Base-by-base conservation (phyloP, 306 rosid genomes). In the Ceratonia siliqua region DNA sequence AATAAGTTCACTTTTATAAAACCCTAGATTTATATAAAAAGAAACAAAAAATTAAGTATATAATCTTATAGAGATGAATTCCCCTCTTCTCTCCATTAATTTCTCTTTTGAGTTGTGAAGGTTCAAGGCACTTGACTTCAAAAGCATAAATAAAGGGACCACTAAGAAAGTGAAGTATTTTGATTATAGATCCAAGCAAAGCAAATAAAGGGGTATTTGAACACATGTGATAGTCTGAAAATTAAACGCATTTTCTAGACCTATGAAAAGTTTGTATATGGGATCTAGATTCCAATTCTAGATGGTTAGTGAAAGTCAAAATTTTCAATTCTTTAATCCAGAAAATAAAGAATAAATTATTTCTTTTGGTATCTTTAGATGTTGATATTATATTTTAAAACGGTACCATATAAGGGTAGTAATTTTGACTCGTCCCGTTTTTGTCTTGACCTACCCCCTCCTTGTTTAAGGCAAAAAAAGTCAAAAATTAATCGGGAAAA, bases 1-100 rank as follows among this genome's bases (percentile, higher is more conserved):
- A 72, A 73, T 45, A 66, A 73, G n/a, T 65, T 56, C 48, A 73
- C 79, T 73, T 66, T 73, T 24, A 61, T 35, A 62, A 65, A 55
- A 45, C 61, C 30, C 62, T 62, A 62, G 2, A 12, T 5, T n/a
- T n/a, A n/a, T n/a, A n/a, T n/a, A n/a, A n/a, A n/a, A n/a, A n/a
- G n/a, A n/a, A n/a, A n/a, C n/a, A n/a, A n/a, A n/a, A n/a, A n/a
- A n/a, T n/a, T n/a, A n/a, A n/a, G n/a, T n/a, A n/a, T n/a, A n/a
- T n/a, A n/a, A n/a, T n/a, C n/a, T n/a, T n/a, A n/a, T n/a, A n/a
- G n/a, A n/a, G n/a, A n/a, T n/a, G n/a, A n/a, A n/a, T n/a, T n/a
- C 4, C 4, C 32, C 32, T 4, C 32, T 28, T 4, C 5, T 61
- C 3, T 73, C 42, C 56, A 28, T 28, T 58, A 58, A 9, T 14